Evolutionary conservation across 1,284 basidiomycete species (phyloP).

Genomic region (Butyriboletus appendiculatus): DNA sequence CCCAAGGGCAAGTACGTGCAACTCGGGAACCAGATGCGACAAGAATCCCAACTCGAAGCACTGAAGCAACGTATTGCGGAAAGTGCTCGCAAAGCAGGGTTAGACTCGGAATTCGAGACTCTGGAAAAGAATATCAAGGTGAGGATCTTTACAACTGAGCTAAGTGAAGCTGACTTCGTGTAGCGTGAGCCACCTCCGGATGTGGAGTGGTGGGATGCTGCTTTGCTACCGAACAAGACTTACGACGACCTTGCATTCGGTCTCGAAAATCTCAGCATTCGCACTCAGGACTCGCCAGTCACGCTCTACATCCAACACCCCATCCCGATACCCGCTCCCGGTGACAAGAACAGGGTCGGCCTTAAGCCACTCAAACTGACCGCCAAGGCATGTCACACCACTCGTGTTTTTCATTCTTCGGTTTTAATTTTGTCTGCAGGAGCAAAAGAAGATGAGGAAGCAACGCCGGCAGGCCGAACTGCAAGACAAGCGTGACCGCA

Average conservation of each 20-base stretch:
- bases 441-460: conserved; percentile 96
- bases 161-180: conserved; percentile 2
- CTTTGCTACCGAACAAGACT: conserved; percentile 76
- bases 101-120: conserved; percentile 90
- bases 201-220: conserved; percentile 97
- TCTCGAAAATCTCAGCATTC: conserved; percentile 59
- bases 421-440: conserved; percentile 45
- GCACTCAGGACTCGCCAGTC: conserved; percentile 73
- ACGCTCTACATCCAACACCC: conserved; percentile 96
- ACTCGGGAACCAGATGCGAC: conserved; percentile 81
- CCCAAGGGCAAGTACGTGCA: conserved; percentile 89
- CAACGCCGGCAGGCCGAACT: conserved; percentile 86
- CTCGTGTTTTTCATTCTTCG: background rate
- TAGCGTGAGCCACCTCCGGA: conserved; percentile 85
- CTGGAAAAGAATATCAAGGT: conserved; percentile 88
- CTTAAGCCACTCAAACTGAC: conserved; percentile 89
- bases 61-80: conserved; percentile 93
- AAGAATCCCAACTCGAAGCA: conserved; percentile 86
- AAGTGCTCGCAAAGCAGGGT: conserved; percentile 87
- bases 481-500: conserved; percentile 93
- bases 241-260: conserved; percentile 77
- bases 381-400: conserved; percentile 57
- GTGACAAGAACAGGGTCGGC: conserved; percentile 76
- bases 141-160: conserved; percentile 22
- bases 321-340: conserved; percentile 92